A percentile compares a stretch with the other conserved stretches of the same genome.
Evolutionary conservation across 108 stramenopile genomes (phyloP).

Genomic region (Cylindrotheca closterium): DNA sequence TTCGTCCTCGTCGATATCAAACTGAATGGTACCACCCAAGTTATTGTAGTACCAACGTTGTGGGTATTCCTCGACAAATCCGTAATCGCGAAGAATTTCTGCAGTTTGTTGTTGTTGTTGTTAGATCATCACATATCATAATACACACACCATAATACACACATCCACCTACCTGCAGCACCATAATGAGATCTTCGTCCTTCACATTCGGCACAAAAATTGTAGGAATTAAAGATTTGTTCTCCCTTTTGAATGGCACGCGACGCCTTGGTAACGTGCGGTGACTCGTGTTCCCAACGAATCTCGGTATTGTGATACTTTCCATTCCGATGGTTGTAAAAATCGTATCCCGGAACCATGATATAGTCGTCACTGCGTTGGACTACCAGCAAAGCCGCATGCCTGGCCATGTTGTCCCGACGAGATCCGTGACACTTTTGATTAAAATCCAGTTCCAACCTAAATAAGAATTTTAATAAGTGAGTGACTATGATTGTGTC

Average conservation of each 20-base stretch:
- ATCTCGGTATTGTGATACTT: slow-evolving; percentile 9
- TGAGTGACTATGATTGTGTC: slow-evolving; percentile 4
- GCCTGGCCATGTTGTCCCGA: slow-evolving; percentile 18
- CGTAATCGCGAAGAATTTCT: slow-evolving; percentile 68
- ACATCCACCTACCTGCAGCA: slow-evolving; percentile 22
- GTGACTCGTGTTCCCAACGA: background rate
- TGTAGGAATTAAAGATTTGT: slow-evolving; percentile 57
- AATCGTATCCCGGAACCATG: slow-evolving; percentile 57
- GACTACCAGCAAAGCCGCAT: slow-evolving; percentile 48
- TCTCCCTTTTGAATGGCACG: slow-evolving; percentile 50
- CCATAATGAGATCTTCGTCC: slow-evolving; percentile 35
- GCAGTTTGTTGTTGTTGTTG: too few species aligned
- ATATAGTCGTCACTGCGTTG: slow-evolving; percentile 42
- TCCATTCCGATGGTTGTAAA: slow-evolving; percentile 63
- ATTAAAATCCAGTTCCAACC: slow-evolving; percentile 29
- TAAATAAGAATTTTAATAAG: background rate
- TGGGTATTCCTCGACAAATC: slow-evolving; percentile 73
- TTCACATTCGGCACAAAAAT: slow-evolving; percentile 48
- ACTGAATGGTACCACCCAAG: slow-evolving; percentile 3
- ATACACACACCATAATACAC: background rate
- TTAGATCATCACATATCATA: background rate
- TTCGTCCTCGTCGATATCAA: slow-evolving; percentile 23
- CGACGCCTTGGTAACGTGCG: slow-evolving; percentile 28
- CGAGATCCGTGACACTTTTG: slow-evolving; percentile 23
- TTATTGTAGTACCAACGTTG: slow-evolving; percentile 56